A percentile compares a stretch with the other conserved stretches of the same genome.
phyloP scores from a whole-genome alignment of 768 basidiomycete genomes.

The Calvatia gigantea region DNA sequence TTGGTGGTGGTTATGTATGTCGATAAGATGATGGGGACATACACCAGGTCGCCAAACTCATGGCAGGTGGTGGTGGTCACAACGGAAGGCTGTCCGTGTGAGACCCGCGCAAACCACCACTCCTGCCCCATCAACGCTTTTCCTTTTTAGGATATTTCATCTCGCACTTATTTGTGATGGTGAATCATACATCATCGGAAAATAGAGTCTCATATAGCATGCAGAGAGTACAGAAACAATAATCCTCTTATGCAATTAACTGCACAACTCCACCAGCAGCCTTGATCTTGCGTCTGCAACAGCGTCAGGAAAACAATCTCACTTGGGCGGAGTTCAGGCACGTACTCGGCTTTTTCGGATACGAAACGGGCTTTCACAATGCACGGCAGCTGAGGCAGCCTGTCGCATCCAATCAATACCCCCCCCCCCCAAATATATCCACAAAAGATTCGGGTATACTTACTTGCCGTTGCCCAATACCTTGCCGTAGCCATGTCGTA shows the following conservation, averaged over 20 bases:
- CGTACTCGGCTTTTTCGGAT: constrained; percentile 78
- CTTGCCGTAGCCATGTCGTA: constrained; percentile 83
- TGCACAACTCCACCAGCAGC: constrained; percentile 93
- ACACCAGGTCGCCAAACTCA: constrained; percentile 39
- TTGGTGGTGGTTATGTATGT: not conserved
- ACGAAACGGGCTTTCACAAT: constrained; percentile 99
- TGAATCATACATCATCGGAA: not conserved
- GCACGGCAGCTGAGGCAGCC: constrained; percentile 87
- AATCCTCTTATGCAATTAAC: constrained; percentile 71
- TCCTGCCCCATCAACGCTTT: constrained; percentile 3
- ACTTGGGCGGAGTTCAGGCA: constrained; percentile 12
- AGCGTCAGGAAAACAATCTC: constrained; percentile 3
- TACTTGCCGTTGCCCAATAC: constrained; percentile 92
- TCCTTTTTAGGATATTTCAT: constrained; percentile 5
- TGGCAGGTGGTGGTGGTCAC: constrained; percentile 13
- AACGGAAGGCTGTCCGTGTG: constrained; percentile 12
- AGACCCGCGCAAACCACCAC: constrained; percentile 9
- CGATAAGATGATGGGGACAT: constrained; percentile 15
- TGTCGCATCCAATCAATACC: constrained; percentile 19
- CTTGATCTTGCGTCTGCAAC: constrained; percentile 69
- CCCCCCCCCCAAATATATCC: not conserved
- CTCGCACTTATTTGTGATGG: constrained; percentile 4
- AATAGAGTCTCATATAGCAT: constrained; percentile 22
- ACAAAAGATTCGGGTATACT: constrained; percentile 26
- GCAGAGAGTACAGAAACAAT: constrained; percentile 20